phyloP scores from a whole-genome alignment of 192 early-diverging fungal genomes.

The Lobosporangium transversale region DNA sequence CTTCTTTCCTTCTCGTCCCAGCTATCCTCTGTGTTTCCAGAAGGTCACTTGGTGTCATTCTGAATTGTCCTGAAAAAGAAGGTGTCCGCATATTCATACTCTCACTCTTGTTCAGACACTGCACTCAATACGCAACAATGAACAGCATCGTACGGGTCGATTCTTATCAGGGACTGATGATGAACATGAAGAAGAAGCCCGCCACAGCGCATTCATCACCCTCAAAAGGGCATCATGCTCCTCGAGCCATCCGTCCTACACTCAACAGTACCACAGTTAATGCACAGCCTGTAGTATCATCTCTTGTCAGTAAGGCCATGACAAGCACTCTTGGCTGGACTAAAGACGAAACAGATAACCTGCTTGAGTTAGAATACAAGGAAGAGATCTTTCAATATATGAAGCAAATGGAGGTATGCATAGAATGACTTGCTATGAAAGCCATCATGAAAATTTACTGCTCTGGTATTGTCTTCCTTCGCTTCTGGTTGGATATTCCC shows the following conservation, averaged over 20 bases:
- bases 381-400: slow-evolving; percentile 54
- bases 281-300: slow-evolving; percentile 15
- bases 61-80: slow-evolving; percentile 1
- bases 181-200: slow-evolving; percentile 47
- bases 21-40: neutral
- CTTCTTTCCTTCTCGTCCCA: neutral
- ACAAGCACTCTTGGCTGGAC: slow-evolving; percentile 42
- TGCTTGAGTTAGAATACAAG: slow-evolving; percentile 50
- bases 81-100: slow-evolving; percentile 1
- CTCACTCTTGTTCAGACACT: neutral
- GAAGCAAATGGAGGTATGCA: slow-evolving; percentile 55
- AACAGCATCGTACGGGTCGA: slow-evolving; percentile 50
- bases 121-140: slow-evolving; percentile 20
- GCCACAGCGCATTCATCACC: slow-evolving; percentile 21
- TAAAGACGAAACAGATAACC: slow-evolving; percentile 40
- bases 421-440: too few species aligned
- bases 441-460: too few species aligned
- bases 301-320: slow-evolving; percentile 50
- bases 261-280: slow-evolving; percentile 12
- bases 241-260: slow-evolving; percentile 18
- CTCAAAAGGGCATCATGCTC: slow-evolving; percentile 22
- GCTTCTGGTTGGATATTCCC: too few species aligned
- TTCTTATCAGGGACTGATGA: slow-evolving; percentile 39
- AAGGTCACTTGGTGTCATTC: slow-evolving; percentile 4
- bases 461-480: neutral